Percentiles rank a stretch among this genome's conserved stretches.
These are phyloP conservation scores for Cercospora sp. DNA, from an alignment of 2,329 filamentous ascomycete species.

Conservation along the genomic window DNA sequence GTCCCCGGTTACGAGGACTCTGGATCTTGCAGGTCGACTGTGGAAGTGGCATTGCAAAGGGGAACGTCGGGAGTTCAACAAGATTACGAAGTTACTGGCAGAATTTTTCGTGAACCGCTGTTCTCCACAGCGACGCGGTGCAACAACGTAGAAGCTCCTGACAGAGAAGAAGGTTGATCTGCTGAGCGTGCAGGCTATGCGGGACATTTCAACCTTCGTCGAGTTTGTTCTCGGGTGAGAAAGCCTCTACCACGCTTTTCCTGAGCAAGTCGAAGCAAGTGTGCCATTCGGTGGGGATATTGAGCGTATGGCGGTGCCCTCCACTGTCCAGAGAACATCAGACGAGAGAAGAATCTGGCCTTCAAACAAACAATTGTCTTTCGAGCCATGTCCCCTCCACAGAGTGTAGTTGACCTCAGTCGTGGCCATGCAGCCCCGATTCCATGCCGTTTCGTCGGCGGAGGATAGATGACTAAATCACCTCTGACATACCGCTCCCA, in stretches of 20 bases:
- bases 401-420: background rate
- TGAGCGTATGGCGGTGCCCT: background rate
- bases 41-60: background rate
- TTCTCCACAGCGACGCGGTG: background rate
- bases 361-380: background rate
- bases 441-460: background rate
- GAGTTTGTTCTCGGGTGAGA: background rate
- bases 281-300: background rate
- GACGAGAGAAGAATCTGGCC: background rate
- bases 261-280: background rate
- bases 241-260: background rate
- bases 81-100: background rate
- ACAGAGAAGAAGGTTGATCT: background rate
- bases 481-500: background rate
- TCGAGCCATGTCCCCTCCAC: background rate
- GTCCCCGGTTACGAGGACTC: background rate
- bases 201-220: background rate
- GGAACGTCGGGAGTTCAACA: background rate
- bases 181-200: background rate
- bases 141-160: background rate
- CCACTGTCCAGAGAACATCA: background rate
- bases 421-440: background rate
- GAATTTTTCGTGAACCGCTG: background rate
- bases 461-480: background rate
- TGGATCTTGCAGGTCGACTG: background rate